These are phyloP conservation scores for Monosporascus sp. DNA, from an alignment of 2,329 filamentous ascomycete species.

Conservation along the genomic window DNA sequence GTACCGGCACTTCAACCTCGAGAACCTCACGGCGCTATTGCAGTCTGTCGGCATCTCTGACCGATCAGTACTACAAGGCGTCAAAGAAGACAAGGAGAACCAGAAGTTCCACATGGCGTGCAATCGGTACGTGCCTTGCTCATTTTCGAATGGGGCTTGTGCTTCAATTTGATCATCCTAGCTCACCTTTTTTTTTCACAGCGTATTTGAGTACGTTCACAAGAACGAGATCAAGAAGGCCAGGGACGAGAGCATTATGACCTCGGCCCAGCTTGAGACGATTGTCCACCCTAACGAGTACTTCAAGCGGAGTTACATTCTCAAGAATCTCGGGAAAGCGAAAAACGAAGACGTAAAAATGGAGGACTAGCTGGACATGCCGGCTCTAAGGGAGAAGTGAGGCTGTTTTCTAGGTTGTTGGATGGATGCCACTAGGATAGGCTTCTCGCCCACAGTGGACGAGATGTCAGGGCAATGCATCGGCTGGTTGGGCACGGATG, in stretches of 20 bases:
- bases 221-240: constrained; percentile 71
- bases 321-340: constrained; percentile 68
- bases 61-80: constrained; percentile 67
- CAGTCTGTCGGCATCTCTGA: constrained; percentile 77
- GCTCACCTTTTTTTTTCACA: constrained; percentile 19
- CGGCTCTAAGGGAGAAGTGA: too few relatives aligned
- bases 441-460: too few relatives aligned
- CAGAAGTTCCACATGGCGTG: constrained; percentile 92
- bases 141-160: not conserved
- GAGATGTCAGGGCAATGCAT: too few relatives aligned
- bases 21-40: constrained; percentile 75
- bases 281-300: constrained; percentile 98
- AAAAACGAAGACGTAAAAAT: constrained; percentile 51
- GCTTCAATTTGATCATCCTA: constrained; percentile 5
- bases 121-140: constrained; percentile 57
- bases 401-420: too few relatives aligned
- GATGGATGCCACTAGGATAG: too few relatives aligned
- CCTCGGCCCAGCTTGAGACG: constrained; percentile 75
- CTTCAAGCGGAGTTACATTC: constrained; percentile 87
- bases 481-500: too few relatives aligned
- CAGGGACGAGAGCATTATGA: constrained; percentile 69
- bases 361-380: constrained; percentile 34
- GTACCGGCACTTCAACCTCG: constrained; percentile 83
- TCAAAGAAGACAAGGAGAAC: constrained; percentile 84
- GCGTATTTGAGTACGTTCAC: constrained; percentile 84